Evolutionary conservation across 768 basidiomycete genomes (phyloP), one percentile per base, ranked within the genome.

Genomic region (Melanogaster broomeanus): DNA sequence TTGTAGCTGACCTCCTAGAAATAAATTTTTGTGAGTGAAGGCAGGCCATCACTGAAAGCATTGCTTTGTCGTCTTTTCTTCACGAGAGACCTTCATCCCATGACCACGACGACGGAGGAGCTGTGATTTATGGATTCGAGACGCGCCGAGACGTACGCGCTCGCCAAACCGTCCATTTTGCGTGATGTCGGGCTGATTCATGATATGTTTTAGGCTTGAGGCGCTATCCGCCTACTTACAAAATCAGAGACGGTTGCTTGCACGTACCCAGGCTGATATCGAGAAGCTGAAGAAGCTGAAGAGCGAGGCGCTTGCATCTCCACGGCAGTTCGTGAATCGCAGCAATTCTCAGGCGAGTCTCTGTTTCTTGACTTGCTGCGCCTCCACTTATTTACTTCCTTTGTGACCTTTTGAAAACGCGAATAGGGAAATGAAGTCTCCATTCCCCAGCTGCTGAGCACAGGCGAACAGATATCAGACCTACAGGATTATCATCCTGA

Each of bases 181-280:
- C 19, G n/a, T 22, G 49, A 15, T 15, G 34, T 22, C 10, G 7
- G 8, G 34, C 58, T 61, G 43, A 55, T 45, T 25, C 12, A 5
- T 19, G 24, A 4, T 38, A 22, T 19, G 6, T 38, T n/a, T n/a
- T 41, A 69, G 67, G 57, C 67, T 69, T 37, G 77, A 85, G 67
- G 85, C 84, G 74, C 84, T 90, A 59, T 78, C 82, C 60, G 71
- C 71, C 42, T 90, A 84, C 68, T 78, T 90, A 55, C 74, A 78
- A 49, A 72, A 78, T 37, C 88, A 90, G 69, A 79, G 70, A 64
- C 63, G 72, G 18, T 58, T 88, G 30, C 79, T 90, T 35, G 74
- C 76, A 43, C 78, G 78, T 28, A 85, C 85, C 25, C 78, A 81
- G 55, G 68, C 76, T 57, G 87, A 90, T 70, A 79, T 90, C 62